phyloP scores from a whole-genome alignment of 1,284 basidiomycete species.

The Marasmius oreades region DNA sequence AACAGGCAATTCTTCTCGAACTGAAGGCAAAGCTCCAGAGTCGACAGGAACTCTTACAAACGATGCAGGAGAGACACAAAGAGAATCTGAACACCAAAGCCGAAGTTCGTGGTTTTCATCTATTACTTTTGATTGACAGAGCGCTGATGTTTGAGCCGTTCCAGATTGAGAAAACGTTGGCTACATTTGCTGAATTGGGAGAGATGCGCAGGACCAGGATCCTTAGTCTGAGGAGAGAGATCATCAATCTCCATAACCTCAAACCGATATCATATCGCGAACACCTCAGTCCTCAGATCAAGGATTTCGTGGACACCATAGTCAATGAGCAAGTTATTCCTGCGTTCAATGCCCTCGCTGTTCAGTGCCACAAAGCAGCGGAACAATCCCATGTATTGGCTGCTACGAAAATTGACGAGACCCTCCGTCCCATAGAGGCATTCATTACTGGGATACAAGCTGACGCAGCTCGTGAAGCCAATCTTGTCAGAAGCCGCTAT shows the following conservation, averaged over 20 bases:
- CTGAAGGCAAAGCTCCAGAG: neutral
- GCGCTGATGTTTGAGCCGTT: neutral
- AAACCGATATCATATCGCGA: slow-evolving; percentile 5
- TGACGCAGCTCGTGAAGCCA: neutral
- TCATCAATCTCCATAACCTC: slow-evolving; percentile 9
- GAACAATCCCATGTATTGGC: neutral
- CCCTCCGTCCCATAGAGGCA: slow-evolving; percentile 16
- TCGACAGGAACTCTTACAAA: neutral
- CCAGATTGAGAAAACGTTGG: neutral
- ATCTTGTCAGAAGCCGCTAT: neutral
- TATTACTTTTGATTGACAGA: neutral
- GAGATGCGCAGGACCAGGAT: slow-evolving; percentile 10
- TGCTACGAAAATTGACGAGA: slow-evolving; percentile 7
- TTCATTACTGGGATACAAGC: slow-evolving; percentile 10
- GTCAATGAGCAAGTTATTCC: slow-evolving; percentile 17
- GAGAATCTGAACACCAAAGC: slow-evolving; percentile 1
- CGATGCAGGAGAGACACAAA: neutral
- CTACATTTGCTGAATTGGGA: neutral
- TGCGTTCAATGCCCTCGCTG: slow-evolving; percentile 8
- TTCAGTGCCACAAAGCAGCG: slow-evolving; percentile 9
- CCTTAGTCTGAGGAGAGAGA: slow-evolving; percentile 1
- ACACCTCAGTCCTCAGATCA: slow-evolving; percentile 6
- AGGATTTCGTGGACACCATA: slow-evolving; percentile 9
- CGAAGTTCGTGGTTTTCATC: slow-evolving; percentile 1
- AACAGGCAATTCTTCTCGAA: neutral